These are phyloP conservation scores for Ceratobasidium sp. DNA, from an alignment of 1,284 basidiomycete genomes.

Conservation along the genomic window DNA sequence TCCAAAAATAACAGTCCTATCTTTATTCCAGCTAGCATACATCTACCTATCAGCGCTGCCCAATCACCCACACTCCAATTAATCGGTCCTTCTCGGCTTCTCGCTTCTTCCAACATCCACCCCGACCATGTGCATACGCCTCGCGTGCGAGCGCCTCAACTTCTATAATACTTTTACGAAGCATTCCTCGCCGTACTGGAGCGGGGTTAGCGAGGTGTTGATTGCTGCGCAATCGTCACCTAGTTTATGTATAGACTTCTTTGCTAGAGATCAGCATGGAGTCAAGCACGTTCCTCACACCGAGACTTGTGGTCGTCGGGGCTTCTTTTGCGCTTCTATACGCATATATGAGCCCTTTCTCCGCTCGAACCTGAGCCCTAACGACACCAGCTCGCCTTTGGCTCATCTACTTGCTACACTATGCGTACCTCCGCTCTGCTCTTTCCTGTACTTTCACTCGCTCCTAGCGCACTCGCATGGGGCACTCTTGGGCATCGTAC, in stretches of 20 bases:
- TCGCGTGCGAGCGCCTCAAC: background rate
- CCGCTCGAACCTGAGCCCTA: background rate
- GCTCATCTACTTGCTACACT: background rate
- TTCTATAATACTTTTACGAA: background rate
- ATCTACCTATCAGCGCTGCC: too few relatives aligned
- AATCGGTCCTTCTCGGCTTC: constrained; percentile 30
- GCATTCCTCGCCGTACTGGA: background rate
- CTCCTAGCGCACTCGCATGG: constrained; percentile 30
- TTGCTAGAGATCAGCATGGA: too few relatives aligned
- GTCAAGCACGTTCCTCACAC: background rate
- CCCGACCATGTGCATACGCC: constrained; percentile 38
- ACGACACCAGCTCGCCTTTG: background rate
- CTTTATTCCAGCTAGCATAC: too few relatives aligned
- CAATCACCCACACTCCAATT: background rate
- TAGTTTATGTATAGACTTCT: too few relatives aligned
- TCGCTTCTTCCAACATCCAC: constrained; percentile 37
- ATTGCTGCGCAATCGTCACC: background rate
- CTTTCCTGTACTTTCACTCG: constrained; percentile 26
- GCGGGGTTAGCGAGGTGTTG: background rate
- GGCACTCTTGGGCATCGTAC: constrained; percentile 45
- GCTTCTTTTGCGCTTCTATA: background rate
- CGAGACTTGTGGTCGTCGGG: background rate
- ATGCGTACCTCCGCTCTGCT: constrained; percentile 29
- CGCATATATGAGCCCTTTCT: background rate
- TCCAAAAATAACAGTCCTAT: too few relatives aligned